Conservation (phyloP, 257 asterid genomes). For the Nicotiana paniculata region DNA sequence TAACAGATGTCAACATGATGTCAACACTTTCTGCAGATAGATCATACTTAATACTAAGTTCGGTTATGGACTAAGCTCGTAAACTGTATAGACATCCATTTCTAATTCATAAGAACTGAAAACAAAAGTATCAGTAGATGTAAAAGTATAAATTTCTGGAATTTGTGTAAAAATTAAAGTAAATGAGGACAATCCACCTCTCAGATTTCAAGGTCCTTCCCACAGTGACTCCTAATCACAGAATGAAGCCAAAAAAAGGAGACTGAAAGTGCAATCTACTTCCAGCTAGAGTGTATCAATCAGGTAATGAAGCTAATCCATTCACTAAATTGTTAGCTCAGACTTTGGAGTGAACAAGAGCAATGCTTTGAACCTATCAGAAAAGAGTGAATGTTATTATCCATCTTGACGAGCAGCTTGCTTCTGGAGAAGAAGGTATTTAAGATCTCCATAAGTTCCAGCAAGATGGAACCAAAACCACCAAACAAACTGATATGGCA, state of each 20-base stretch:
- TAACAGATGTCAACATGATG: background rate
- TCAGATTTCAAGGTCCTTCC: background rate
- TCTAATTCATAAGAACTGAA: background rate
- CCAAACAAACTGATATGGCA: background rate
- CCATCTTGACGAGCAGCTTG: background rate
- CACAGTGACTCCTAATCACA: background rate
- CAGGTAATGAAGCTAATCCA: background rate
- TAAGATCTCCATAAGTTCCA: background rate
- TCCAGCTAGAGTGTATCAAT: background rate
- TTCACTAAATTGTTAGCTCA: background rate
- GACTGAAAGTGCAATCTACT: background rate
- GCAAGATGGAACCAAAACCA: background rate
- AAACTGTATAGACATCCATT: background rate
- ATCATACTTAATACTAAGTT: background rate
- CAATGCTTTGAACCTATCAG: background rate
- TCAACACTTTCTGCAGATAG: no score
- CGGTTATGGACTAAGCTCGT: background rate
- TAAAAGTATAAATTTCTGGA: background rate
- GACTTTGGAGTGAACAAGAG: background rate
- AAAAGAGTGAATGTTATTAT: background rate
- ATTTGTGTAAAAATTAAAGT: background rate
- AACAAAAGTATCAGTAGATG: background rate
- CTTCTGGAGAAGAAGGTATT: background rate
- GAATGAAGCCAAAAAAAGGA: background rate
- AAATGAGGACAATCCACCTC: background rate